Evolutionary conservation across 2,329 filamentous ascomycete genomes (phyloP), one percentile per base, ranked within the genome.

Genomic region (Didymella pomorum): DNA sequence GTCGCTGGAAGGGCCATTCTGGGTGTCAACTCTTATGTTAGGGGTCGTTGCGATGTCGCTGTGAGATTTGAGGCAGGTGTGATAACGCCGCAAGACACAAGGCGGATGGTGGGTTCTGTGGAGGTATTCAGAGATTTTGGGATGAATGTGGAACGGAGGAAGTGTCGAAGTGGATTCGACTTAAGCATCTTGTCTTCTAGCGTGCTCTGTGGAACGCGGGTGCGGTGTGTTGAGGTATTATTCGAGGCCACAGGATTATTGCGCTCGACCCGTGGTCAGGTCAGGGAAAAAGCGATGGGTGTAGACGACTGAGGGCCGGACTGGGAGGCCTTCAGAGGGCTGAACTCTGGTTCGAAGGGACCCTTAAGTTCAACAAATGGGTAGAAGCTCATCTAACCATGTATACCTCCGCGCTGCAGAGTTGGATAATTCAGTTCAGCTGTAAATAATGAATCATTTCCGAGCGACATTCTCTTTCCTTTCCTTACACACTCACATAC

Each of bases 161-260:
- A 33, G 18, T 16, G 11, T 16, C 10, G 18, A 18, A 25, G 18
- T 26, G 23, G 10, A 25, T 7, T 14, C 7, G 37, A 25, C 14
- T 3, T 51, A 26, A 18, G 18, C 28, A n/a, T 42, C 12, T 46
- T 33, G 18, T 23, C 7, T 18, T 42, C 33, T 51, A 51, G 48
- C 48, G 48, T 51, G 48, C 37, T 51, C 35, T 52, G 39, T 23
- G 20, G 21, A 52, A 52, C 49, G 49, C 49, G 44, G 26, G 20
- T 10, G 11, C n/a, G 7, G 16, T 8, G 9, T 12, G 9, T 26
- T 33, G 11, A 46, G 28, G 8, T 14, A n/a, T 20, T n/a, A n/a
- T 12, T 26, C 16, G 23, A 25, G 23, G 23, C 7, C 23, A 3
- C 23, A 25, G 7, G 23, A 25, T 25, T 3, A 7, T 25, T 25